Base-by-base conservation (phyloP, 306 rosid species). In the Echinosophora koreensis region DNA sequence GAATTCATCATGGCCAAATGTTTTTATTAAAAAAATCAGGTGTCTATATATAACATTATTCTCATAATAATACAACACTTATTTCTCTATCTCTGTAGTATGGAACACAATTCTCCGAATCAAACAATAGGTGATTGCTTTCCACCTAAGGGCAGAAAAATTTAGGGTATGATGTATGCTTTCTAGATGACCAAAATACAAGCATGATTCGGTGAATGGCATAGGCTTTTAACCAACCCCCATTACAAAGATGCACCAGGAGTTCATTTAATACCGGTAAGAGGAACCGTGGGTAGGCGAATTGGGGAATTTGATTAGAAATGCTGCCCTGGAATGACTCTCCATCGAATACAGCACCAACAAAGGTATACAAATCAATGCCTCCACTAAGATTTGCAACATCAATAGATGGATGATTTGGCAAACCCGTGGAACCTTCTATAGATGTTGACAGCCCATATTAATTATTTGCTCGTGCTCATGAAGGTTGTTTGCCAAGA, bases 281-380 rank as follows among this genome's bases (percentile, higher is more conserved):
- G 44, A 39, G 44, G 44, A 39, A 6, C 44, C 44, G 2, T 39
- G 32, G 32, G 44, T 8, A 39, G 44, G 44, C 44, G 6, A 44
- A 44, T 9, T 44, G 49, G 14, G 13, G 5, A 37, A 11, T 1
- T 14, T 44, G 0, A 11, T 1, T 13, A 47, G 50, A 54, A 46
- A 56, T 56, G 28, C 59, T 41, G 68, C 60, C 68, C 50, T 44
- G 68, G 39, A 42, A 18, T 42, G 81, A 9, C 46, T 69, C 82
- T 13, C 64, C n/a, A 54, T 79, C 87, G 7, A 37, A 74, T 39
- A 79, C 73, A 17, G 77, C 38, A 61, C 74, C 87, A 44, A 77
- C 81, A 69, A 68, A 83, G 17, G 64, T 30, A 55, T 83, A 83
- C 28, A 83, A 77, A 83, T 80, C 79, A 13, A 73, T 30, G 18